Evolutionary conservation across 768 basidiomycete species (phyloP).

Genomic region (Tylopilus rubrobrunneus): DNA sequence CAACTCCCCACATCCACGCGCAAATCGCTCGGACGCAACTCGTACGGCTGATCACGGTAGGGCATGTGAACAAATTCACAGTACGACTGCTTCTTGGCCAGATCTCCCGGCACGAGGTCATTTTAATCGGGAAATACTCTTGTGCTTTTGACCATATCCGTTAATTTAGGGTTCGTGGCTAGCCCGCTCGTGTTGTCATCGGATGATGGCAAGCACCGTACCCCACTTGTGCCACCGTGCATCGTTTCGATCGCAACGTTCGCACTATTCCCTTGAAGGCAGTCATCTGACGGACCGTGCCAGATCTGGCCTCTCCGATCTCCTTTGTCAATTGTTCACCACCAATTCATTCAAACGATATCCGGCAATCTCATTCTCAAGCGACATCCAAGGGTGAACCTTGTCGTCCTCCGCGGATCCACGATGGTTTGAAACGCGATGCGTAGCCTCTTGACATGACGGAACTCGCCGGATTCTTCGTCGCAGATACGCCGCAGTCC

Average conservation of each 20-base stretch:
- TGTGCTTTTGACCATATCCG: slow-evolving; percentile 27
- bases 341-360: neutral
- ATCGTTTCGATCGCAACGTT: slow-evolving; percentile 10
- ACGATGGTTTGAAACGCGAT: slow-evolving; percentile 20
- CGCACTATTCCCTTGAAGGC: slow-evolving; percentile 12
- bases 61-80: slow-evolving; percentile 7
- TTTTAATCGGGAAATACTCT: slow-evolving; percentile 25
- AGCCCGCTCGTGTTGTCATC: slow-evolving; percentile 11
- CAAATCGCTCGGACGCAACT: slow-evolving; percentile 17
- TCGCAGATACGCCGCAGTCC: neutral
- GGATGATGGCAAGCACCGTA: slow-evolving; percentile 20
- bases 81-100: slow-evolving; percentile 16
- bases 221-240: slow-evolving; percentile 1
- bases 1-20: slow-evolving; percentile 7
- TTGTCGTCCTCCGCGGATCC: slow-evolving; percentile 23
- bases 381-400: neutral
- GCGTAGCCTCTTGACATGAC: slow-evolving; percentile 10
- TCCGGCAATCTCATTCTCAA: slow-evolving; percentile 3
- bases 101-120: slow-evolving; percentile 21
- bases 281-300: slow-evolving; percentile 13
- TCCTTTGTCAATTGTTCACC: neutral
- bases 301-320: slow-evolving; percentile 23
- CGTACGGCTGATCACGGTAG: slow-evolving; percentile 13
- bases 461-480: slow-evolving; percentile 8
- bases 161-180: slow-evolving; percentile 28